Percentiles rank a stretch among this genome's conserved stretches.
phyloP scores from a whole-genome alignment of 768 basidiomycete genomes.

The Termitomyces sp. region DNA sequence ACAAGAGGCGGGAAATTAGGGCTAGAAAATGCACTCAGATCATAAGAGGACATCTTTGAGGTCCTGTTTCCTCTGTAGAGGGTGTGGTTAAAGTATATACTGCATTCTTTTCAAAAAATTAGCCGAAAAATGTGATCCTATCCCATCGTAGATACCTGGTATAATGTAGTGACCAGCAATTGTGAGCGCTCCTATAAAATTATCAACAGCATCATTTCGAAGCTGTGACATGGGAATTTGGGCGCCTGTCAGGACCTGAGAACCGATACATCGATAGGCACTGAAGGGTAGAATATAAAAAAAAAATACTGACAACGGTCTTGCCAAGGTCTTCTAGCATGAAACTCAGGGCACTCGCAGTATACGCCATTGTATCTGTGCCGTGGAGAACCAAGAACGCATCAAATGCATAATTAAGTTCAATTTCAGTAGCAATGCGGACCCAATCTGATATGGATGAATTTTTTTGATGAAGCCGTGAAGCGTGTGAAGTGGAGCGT shows the following conservation, averaged over 20 bases:
- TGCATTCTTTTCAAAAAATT: slow-evolving; percentile 52
- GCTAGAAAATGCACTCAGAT: slow-evolving; percentile 79
- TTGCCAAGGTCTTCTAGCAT: slow-evolving; percentile 90
- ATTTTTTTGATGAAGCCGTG: slow-evolving; percentile 1
- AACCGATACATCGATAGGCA: not conserved
- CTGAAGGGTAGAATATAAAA: not conserved
- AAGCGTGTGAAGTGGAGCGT: not conserved
- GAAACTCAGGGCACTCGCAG: slow-evolving; percentile 85
- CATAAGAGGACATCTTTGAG: slow-evolving; percentile 76
- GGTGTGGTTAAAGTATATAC: slow-evolving; percentile 86
- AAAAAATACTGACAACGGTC: slow-evolving; percentile 58
- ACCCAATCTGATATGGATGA: slow-evolving; percentile 68
- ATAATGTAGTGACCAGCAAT: slow-evolving; percentile 91
- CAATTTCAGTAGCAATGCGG: slow-evolving; percentile 86
- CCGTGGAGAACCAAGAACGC: slow-evolving; percentile 90
- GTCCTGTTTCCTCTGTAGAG: slow-evolving; percentile 85
- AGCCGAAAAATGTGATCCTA: not conserved
- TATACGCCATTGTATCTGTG: slow-evolving; percentile 90
- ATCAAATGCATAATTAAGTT: slow-evolving; percentile 89
- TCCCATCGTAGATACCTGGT: slow-evolving; percentile 50
- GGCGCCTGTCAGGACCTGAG: slow-evolving; percentile 83
- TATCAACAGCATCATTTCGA: slow-evolving; percentile 93
- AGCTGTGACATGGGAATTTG: slow-evolving; percentile 90
- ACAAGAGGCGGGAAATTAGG: slow-evolving; percentile 82
- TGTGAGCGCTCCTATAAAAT: slow-evolving; percentile 82